A percentile compares a stretch with the other conserved stretches of the same genome.
Conservation (phyloP, 495 filamentous ascomycete species). For the Penicillium cosmopolitanum region DNA sequence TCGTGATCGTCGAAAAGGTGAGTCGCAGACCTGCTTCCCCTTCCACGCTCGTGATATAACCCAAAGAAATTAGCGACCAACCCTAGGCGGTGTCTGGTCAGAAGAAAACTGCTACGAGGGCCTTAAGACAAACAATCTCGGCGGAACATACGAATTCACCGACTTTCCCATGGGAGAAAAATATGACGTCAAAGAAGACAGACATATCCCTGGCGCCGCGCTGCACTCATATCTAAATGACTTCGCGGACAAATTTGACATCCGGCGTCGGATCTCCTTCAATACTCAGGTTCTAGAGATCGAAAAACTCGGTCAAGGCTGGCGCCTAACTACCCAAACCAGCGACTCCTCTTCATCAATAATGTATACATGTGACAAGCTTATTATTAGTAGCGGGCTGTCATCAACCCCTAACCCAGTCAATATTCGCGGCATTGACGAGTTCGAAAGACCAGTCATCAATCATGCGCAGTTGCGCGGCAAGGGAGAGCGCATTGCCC, state of each 20-base stretch:
- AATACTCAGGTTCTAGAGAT: constrained; percentile 20
- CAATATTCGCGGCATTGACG: not conserved
- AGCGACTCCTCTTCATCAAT: not conserved
- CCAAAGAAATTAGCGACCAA: constrained; percentile 11
- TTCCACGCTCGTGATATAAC: too few species aligned
- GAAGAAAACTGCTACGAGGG: constrained; percentile 16
- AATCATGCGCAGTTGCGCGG: not conserved
- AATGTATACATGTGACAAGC: not conserved
- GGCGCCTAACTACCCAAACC: constrained; percentile 1
- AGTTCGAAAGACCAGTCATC: not conserved
- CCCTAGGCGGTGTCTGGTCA: constrained; percentile 39
- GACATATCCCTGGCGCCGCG: constrained; percentile 26
- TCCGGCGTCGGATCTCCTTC: constrained; percentile 26
- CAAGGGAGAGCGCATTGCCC: not conserved
- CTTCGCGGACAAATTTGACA: constrained; percentile 30
- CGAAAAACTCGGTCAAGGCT: constrained; percentile 14
- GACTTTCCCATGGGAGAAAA: constrained; percentile 28
- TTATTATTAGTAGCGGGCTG: not conserved
- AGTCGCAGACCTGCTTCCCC: too few species aligned
- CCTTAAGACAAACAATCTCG: constrained; percentile 11
- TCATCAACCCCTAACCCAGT: constrained; percentile 5
- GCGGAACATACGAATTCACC: constrained; percentile 29
- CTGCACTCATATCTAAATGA: constrained; percentile 15
- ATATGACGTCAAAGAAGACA: constrained; percentile 12
- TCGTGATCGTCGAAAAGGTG: too few species aligned